These are phyloP conservation scores for Balamuthia mandrillaris DNA, from an alignment of 208 protist genomes.

Conservation along the genomic window DNA sequence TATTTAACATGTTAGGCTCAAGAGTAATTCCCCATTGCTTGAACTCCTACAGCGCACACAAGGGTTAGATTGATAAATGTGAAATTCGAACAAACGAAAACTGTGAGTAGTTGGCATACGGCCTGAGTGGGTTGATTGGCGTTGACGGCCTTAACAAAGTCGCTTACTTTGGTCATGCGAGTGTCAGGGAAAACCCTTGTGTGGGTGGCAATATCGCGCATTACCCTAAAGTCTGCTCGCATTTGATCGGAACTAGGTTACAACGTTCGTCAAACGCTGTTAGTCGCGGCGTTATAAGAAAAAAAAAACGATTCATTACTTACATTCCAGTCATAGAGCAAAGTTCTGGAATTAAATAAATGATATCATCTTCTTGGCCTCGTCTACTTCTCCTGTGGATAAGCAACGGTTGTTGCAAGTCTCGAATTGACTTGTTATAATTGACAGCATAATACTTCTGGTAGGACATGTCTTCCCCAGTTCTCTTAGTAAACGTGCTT, in stretches of 20 bases:
- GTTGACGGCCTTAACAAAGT: background rate
- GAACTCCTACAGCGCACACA: no score
- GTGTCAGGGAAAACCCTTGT: background rate
- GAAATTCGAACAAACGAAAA: background rate
- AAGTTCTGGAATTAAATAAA: slow-evolving; percentile 58
- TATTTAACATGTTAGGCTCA: no score
- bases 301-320: background rate
- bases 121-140: background rate
- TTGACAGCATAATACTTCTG: slow-evolving; percentile 22
- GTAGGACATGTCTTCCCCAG: background rate
- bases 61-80: no score
- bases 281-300: background rate
- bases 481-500: background rate
- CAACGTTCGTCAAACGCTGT: background rate
- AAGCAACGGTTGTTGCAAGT: background rate
- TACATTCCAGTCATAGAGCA: slow-evolving; percentile 46
- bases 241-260: background rate
- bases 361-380: background rate
- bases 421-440: background rate
- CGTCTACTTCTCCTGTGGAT: background rate
- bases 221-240: background rate
- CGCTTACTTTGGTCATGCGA: background rate
- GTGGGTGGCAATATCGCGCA: background rate
- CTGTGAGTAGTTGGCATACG: background rate
- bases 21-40: no score